These are phyloP conservation scores for Penicillium taxi DNA, from an alignment of 495 filamentous ascomycete species.

Conservation along the genomic window DNA sequence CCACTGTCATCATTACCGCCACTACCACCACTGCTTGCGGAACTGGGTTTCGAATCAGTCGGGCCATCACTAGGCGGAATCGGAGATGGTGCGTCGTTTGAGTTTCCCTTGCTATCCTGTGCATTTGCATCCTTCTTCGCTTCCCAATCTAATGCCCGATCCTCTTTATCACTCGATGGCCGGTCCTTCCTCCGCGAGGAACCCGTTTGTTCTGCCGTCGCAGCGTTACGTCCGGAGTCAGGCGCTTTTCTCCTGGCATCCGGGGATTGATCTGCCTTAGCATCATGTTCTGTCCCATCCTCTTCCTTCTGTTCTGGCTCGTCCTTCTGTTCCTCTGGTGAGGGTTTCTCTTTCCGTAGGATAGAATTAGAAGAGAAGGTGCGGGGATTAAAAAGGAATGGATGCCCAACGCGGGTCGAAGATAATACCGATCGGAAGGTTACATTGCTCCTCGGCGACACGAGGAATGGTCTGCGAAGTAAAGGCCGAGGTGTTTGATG, in stretches of 20 bases:
- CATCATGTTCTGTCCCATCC: conserved; percentile 23
- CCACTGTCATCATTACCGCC: conserved; percentile 45
- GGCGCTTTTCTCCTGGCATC: conserved; percentile 29
- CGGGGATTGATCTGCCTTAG: conserved; percentile 24
- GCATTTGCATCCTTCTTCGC: conserved; percentile 30
- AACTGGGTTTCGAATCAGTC: conserved; percentile 42
- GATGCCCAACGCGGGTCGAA: conserved; percentile 20
- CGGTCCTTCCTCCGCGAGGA: conserved; percentile 34
- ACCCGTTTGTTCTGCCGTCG: conserved; percentile 21
- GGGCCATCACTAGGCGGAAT: conserved; percentile 35
- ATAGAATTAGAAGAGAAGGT: conserved; percentile 38
- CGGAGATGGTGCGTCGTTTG: conserved; percentile 39
- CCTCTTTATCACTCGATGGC: conserved; percentile 28
- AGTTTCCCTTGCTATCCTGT: conserved; percentile 35
- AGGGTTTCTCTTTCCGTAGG: conserved; percentile 37
- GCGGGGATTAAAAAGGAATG: conserved; percentile 27
- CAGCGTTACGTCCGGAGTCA: conserved; percentile 28
- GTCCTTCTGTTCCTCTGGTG: conserved; percentile 31
- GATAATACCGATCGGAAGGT: conserved; percentile 24
- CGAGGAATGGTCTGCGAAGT: conserved; percentile 24
- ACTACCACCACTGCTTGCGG: conserved; percentile 37
- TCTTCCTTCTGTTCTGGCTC: conserved; percentile 27
- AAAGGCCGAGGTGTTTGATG: conserved; percentile 37
- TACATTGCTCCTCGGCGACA: conserved; percentile 35
- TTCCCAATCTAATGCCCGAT: conserved; percentile 35